These are phyloP conservation scores for Calocera cornea DNA, from an alignment of 768 basidiomycete species.

Conservation along the genomic window DNA sequence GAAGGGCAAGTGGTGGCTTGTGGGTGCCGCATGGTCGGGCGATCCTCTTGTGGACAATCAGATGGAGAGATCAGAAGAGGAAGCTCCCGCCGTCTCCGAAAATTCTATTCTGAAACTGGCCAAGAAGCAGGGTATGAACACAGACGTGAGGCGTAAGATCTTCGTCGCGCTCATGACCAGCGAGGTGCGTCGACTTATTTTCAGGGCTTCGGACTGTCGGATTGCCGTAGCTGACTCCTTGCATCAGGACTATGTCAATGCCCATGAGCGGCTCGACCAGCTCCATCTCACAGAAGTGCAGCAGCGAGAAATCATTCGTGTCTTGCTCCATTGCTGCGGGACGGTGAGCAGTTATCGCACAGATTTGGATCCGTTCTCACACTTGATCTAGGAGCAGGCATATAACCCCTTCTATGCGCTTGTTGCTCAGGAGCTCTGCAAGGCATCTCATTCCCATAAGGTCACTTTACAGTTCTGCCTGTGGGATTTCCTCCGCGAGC, in stretches of 20 bases:
- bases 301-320: conserved; percentile 88
- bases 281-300: conserved; percentile 76
- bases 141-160: conserved; percentile 78
- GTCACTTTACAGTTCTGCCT: conserved; percentile 89
- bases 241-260: conserved; percentile 84
- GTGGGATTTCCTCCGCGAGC: conserved; percentile 90
- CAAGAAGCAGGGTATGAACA: conserved; percentile 94
- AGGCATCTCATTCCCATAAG: conserved; percentile 65
- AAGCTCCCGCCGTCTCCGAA: conserved; percentile 24
- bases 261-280: conserved; percentile 76
- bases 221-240: background rate
- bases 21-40: conserved; percentile 91
- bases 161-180: conserved; percentile 94
- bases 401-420: conserved; percentile 96
- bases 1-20: conserved; percentile 97
- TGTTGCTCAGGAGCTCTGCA: conserved; percentile 70
- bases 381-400: conserved; percentile 50
- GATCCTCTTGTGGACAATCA: conserved; percentile 68
- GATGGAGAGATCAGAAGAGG: conserved; percentile 20
- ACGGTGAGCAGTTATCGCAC: conserved; percentile 41
- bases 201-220: background rate
- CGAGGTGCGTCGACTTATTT: conserved; percentile 69
- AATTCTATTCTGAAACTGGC: conserved; percentile 49
- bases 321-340: conserved; percentile 82
- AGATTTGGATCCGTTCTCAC: background rate